Percentiles rank a stretch among this genome's conserved stretches.
These are phyloP conservation scores for Termitomyces sp. DNA, from an alignment of 768 basidiomycete genomes.

Conservation along the genomic window DNA sequence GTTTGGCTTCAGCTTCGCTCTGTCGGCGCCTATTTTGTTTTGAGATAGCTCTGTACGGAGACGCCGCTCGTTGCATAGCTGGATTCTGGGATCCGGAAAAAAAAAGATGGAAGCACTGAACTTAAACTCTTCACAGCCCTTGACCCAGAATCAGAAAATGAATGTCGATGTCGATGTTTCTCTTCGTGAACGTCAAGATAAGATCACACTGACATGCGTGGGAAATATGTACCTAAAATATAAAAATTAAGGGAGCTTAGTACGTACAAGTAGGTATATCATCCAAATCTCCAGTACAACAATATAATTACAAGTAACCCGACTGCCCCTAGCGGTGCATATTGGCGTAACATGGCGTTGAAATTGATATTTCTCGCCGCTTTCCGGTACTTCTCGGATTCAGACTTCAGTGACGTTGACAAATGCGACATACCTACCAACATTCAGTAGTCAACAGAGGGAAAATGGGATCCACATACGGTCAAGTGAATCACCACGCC, in stretches of 20 bases:
- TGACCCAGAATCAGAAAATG: background rate
- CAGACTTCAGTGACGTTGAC: conserved; percentile 88
- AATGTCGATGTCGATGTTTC: background rate
- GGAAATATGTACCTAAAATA: conserved; percentile 4
- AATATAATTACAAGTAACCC: conserved; percentile 72
- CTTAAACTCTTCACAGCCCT: background rate
- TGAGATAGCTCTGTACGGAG: conserved; percentile 23
- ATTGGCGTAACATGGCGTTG: conserved; percentile 91
- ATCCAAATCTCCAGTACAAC: conserved; percentile 72
- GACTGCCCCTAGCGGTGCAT: conserved; percentile 86
- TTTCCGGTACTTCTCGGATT: conserved; percentile 96
- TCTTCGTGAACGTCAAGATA: conserved; percentile 11
- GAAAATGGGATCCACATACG: conserved; percentile 42
- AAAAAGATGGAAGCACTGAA: background rate
- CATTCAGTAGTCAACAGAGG: background rate
- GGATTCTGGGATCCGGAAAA: background rate
- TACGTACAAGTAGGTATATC: conserved; percentile 22
- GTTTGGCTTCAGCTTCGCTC: conserved; percentile 34
- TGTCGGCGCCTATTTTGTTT: conserved; percentile 25
- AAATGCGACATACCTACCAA: conserved; percentile 90
- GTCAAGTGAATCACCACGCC: conserved; percentile 97
- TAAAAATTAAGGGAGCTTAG: background rate
- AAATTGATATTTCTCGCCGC: conserved; percentile 93
- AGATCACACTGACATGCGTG: conserved; percentile 5
- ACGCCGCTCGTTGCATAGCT: conserved; percentile 11